A percentile compares a stretch with the other conserved stretches of the same genome.
Evolutionary conservation across 2,329 filamentous ascomycete species (phyloP).

Genomic region (Beauveria caledonica): DNA sequence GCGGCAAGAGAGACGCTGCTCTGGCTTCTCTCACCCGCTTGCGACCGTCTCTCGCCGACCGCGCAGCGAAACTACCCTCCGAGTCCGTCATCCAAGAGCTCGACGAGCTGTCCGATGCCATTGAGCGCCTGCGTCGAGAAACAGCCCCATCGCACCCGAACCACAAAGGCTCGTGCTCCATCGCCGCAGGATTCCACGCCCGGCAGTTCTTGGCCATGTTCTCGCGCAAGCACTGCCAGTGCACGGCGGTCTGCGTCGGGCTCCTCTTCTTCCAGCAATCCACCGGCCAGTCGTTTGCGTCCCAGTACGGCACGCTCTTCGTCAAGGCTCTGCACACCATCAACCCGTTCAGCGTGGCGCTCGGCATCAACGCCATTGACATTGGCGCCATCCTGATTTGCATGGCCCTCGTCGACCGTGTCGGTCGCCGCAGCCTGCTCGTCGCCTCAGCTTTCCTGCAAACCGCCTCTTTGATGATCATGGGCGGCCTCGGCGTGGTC

Average conservation of each 20-base stretch:
- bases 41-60: slow-evolving; percentile 16
- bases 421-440: slow-evolving; percentile 19
- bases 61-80: slow-evolving; percentile 5
- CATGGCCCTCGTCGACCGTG: slow-evolving; percentile 15
- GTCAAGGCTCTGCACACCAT: slow-evolving; percentile 21
- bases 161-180: background rate
- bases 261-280: slow-evolving; percentile 25
- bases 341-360: slow-evolving; percentile 21
- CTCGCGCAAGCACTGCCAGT: slow-evolving; percentile 17
- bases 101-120: background rate
- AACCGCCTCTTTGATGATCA: slow-evolving; percentile 22
- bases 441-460: slow-evolving; percentile 23
- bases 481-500: slow-evolving; percentile 28
- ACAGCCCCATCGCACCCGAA: background rate
- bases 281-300: slow-evolving; percentile 23
- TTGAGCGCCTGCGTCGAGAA: background rate
- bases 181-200: background rate
- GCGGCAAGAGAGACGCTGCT: slow-evolving; percentile 22
- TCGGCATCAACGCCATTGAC: slow-evolving; percentile 17
- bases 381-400: slow-evolving; percentile 14
- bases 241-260: slow-evolving; percentile 19
- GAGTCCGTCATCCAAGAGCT: background rate
- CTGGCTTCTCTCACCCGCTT: slow-evolving; percentile 15
- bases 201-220: slow-evolving; percentile 19
- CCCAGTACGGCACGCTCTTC: slow-evolving; percentile 24